A percentile compares a stretch with the other conserved stretches of the same genome.
These are phyloP conservation scores for Actinomucor elegans DNA, from an alignment of 371 early-diverging fungal genomes.

Conservation along the genomic window DNA sequence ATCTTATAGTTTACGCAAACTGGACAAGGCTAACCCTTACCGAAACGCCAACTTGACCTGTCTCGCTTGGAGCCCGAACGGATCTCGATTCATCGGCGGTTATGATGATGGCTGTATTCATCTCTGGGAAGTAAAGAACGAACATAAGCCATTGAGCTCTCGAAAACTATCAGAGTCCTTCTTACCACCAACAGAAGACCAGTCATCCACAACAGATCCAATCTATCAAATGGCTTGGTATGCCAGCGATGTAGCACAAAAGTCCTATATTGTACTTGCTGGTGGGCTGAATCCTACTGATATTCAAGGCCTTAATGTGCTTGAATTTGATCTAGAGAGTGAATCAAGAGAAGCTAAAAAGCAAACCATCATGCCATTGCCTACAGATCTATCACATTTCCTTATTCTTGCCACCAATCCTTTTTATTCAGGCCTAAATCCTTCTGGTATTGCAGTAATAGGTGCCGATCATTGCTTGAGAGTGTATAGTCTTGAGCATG, in stretches of 20 bases:
- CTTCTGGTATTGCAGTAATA: slow-evolving; percentile 44
- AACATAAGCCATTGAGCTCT: slow-evolving; percentile 40
- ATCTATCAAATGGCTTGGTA: slow-evolving; percentile 59
- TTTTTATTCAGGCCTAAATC: slow-evolving; percentile 47
- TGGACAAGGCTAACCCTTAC: slow-evolving; percentile 21
- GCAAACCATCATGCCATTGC: slow-evolving; percentile 44
- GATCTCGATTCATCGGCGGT: slow-evolving; percentile 52
- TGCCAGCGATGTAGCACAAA: slow-evolving; percentile 24
- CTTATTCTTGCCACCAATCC: slow-evolving; percentile 45
- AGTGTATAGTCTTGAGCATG: slow-evolving; percentile 32
- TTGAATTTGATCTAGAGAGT: slow-evolving; percentile 43
- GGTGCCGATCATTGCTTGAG: slow-evolving; percentile 36
- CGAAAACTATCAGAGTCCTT: slow-evolving; percentile 44
- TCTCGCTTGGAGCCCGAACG: slow-evolving; percentile 54
- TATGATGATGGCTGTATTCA: slow-evolving; percentile 58
- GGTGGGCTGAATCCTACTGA: slow-evolving; percentile 38
- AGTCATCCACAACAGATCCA: slow-evolving; percentile 29
- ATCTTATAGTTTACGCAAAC: slow-evolving; percentile 17
- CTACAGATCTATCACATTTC: slow-evolving; percentile 52
- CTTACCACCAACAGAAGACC: slow-evolving; percentile 7
- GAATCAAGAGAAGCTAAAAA: slow-evolving; percentile 43
- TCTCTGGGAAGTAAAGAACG: slow-evolving; percentile 50
- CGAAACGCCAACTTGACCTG: slow-evolving; percentile 37
- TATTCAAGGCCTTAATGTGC: slow-evolving; percentile 45
- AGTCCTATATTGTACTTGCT: slow-evolving; percentile 48